Percentiles rank a stretch among this genome's conserved stretches.
Evolutionary conservation across 768 basidiomycete genomes (phyloP).

Genomic region (Macrolepiota albuminosa): DNA sequence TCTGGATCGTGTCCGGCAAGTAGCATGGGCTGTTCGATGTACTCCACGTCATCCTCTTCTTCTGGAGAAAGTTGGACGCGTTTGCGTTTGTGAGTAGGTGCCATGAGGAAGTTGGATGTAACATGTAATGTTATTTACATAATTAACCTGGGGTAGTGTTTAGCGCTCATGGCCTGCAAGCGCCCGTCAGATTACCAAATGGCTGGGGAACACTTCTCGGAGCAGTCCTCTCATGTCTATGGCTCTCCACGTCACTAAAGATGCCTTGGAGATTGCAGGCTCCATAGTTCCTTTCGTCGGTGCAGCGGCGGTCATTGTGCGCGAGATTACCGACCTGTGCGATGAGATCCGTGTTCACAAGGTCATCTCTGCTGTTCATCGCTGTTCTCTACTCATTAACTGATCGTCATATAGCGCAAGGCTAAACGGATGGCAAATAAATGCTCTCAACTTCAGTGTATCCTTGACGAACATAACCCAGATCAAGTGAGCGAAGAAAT

Average conservation of each 20-base stretch:
- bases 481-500: slow-evolving; percentile 36
- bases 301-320: slow-evolving; percentile 35
- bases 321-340: slow-evolving; percentile 42
- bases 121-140: neutral
- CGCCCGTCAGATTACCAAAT: slow-evolving; percentile 10
- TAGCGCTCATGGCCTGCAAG: neutral
- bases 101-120: neutral
- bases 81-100: slow-evolving; percentile 41
- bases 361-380: slow-evolving; percentile 24
- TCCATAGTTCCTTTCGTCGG: slow-evolving; percentile 40
- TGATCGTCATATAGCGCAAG: slow-evolving; percentile 28
- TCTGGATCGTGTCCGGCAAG: slow-evolving; percentile 23
- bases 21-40: slow-evolving; percentile 15
- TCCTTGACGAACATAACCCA: slow-evolving; percentile 35
- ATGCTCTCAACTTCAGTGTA: slow-evolving; percentile 34
- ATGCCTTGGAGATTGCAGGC: slow-evolving; percentile 37
- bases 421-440: slow-evolving; percentile 35
- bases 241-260: neutral
- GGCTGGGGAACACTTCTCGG: neutral
- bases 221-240: neutral
- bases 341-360: slow-evolving; percentile 44
- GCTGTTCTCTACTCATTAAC: neutral
- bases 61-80: slow-evolving; percentile 36
- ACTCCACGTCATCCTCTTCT: slow-evolving; percentile 21
- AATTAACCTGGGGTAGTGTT: neutral